phyloP scores from a whole-genome alignment of 2,329 filamentous ascomycete genomes.

The Calonectria hongkongensis region DNA sequence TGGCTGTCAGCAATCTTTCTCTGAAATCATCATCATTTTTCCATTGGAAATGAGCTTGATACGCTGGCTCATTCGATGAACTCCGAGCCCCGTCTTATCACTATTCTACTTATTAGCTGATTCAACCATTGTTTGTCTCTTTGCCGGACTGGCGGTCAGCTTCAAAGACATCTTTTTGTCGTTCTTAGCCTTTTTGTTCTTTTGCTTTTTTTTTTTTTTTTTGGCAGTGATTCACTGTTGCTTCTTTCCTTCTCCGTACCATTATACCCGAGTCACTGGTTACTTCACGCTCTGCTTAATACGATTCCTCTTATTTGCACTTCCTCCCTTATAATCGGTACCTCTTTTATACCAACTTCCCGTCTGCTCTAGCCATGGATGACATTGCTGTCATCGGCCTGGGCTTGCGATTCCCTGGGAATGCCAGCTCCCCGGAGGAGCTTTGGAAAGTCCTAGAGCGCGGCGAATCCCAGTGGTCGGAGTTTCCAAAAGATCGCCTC shows the following conservation, averaged over 20 bases:
- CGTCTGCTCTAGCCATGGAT: slow-evolving; percentile 53
- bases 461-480: slow-evolving; percentile 68
- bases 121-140: not conserved
- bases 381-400: slow-evolving; percentile 73
- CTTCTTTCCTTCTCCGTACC: not conserved
- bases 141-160: not conserved
- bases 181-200: not conserved
- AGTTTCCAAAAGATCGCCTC: slow-evolving; percentile 69
- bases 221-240: slow-evolving; percentile 16
- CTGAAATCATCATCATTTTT: not conserved
- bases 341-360: not conserved
- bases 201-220: not conserved
- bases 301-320: not conserved
- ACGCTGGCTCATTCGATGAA: not conserved
- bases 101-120: not conserved
- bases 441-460: slow-evolving; percentile 70
- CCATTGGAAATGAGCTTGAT: not conserved
- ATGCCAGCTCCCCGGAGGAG: slow-evolving; percentile 64
- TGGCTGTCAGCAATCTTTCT: not conserved
- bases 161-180: not conserved
- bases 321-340: too few relatives aligned
- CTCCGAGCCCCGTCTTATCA: too few relatives aligned
- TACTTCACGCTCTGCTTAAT: not conserved
- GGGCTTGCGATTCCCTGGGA: slow-evolving; percentile 70
- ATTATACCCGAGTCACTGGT: not conserved